A percentile compares a stretch with the other conserved stretches of the same genome.
phyloP scores from a whole-genome alignment of 805 yeast species.

The Metschnikowia colocasiae region DNA sequence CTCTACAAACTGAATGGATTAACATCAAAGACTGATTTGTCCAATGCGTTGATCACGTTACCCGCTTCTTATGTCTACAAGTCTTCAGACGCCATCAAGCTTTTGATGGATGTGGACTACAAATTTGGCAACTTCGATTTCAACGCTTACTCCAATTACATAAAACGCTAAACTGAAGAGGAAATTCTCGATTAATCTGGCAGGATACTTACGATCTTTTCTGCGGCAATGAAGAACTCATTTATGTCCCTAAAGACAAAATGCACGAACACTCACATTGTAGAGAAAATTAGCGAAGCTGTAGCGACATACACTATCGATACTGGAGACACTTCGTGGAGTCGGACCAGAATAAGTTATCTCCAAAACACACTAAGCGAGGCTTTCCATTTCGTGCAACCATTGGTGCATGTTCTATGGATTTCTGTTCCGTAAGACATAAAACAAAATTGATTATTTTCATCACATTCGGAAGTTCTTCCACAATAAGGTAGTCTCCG shows the following conservation, averaged over 20 bases:
- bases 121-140: slow-evolving; percentile 56
- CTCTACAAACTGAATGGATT: slow-evolving; percentile 33
- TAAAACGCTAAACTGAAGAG: slow-evolving; percentile 19
- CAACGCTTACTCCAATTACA: slow-evolving; percentile 41
- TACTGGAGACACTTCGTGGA: background rate
- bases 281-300: background rate
- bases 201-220: background rate
- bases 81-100: slow-evolving; percentile 57
- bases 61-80: slow-evolving; percentile 50
- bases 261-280: background rate
- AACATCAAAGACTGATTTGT: slow-evolving; percentile 24
- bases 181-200: background rate
- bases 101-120: slow-evolving; percentile 60
- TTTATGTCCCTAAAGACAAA: slow-evolving; percentile 2
- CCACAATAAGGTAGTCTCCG: slow-evolving; percentile 11
- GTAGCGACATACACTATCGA: background rate
- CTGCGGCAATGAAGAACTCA: slow-evolving; percentile 1
- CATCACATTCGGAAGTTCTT: slow-evolving; percentile 10
- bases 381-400: background rate
- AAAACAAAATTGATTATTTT: slow-evolving; percentile 7
- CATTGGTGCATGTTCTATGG: background rate
- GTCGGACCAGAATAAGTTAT: slow-evolving; percentile 1
- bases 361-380: slow-evolving; percentile 1
- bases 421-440: background rate
- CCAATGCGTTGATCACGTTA: slow-evolving; percentile 39